Percentiles rank a stretch among this genome's conserved stretches.
These are phyloP conservation scores for Singerocomus inundabilis DNA, from an alignment of 1,284 basidiomycete genomes.

Conservation along the genomic window DNA sequence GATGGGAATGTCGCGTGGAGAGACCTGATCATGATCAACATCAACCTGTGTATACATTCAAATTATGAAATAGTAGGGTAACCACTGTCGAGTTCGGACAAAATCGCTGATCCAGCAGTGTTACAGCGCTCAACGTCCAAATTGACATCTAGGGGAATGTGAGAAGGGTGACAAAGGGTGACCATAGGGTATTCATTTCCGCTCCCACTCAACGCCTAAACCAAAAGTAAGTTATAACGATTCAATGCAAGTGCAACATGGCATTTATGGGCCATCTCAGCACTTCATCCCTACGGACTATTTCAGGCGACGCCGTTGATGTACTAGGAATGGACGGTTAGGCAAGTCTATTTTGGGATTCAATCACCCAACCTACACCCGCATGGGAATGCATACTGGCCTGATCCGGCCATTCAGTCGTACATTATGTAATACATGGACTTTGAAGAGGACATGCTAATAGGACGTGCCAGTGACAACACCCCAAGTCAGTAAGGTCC, in stretches of 20 bases:
- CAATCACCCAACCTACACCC: not conserved
- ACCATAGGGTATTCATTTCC: conserved; percentile 8
- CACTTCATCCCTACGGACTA: not conserved
- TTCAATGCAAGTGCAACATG: not conserved
- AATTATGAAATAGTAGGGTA: not conserved
- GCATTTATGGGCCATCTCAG: not conserved
- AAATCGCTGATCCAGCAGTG: not conserved
- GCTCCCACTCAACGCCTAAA: not conserved
- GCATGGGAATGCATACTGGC: not conserved
- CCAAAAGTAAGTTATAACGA: not conserved
- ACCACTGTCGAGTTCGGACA: not conserved
- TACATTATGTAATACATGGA: too few relatives aligned
- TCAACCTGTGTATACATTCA: not conserved
- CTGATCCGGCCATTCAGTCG: not conserved
- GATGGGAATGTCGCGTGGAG: not conserved
- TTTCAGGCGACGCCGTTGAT: not conserved
- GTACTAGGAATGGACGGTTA: not conserved
- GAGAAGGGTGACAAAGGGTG: not conserved
- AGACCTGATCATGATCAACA: conserved; percentile 1
- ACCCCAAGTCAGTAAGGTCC: too few relatives aligned
- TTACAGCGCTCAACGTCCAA: not conserved
- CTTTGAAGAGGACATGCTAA: too few relatives aligned
- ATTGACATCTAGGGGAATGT: not conserved
- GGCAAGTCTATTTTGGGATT: not conserved
- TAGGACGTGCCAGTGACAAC: too few relatives aligned